Evolutionary conservation across 805 yeast species (phyloP), one percentile per base, ranked within the genome.

Genomic region (Nakazawaea molendinolei): DNA sequence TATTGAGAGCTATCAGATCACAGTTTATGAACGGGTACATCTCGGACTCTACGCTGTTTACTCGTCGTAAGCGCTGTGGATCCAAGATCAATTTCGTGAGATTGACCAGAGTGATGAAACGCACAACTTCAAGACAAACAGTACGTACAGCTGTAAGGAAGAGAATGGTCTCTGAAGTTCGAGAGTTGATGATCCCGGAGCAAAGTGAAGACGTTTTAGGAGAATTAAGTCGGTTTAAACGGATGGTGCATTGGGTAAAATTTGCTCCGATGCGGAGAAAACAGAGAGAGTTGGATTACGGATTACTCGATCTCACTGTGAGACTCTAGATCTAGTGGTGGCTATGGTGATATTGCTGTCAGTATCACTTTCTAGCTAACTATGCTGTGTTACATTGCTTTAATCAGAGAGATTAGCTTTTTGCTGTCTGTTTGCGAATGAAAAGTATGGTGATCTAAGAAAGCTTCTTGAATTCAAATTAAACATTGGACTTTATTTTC

Each of bases 21-120:
- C 43, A 52, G n/a, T 43, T 60, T 5, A 45, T 55, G n/a, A 55
- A 58, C 13, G 62, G 63, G 5, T 56, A 58, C 27, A 36, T 60
- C 2, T 50, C 60, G 5, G 63, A 59, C 31, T 51, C 63, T 2
- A 47, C 55, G 3, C 60, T 57, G 1, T 56, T 55, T 36, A 42
- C 45, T 8, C 26, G 13, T 12, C 22, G 20, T 3, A 47, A 36
- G 34, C 18, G 33, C 5, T 23, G 34, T n/a, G 15, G 20, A 13
- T 34, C 19, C 18, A 13, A 31, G n/a, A 43, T 44, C 19, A 53
- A 63, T 14, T 54, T 45, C 31, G 52, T 59, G 3, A 44, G 65
- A 30, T 46, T 46, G 23, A 54, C 61, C 18, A 44, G 60, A 35
- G 13, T 56, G 30, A 53, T 61, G 5, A 13, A 31, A 8, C 33